Evolutionary conservation across 2,329 filamentous ascomycete species (phyloP).

Genomic region (Trichophyton benhamiae): DNA sequence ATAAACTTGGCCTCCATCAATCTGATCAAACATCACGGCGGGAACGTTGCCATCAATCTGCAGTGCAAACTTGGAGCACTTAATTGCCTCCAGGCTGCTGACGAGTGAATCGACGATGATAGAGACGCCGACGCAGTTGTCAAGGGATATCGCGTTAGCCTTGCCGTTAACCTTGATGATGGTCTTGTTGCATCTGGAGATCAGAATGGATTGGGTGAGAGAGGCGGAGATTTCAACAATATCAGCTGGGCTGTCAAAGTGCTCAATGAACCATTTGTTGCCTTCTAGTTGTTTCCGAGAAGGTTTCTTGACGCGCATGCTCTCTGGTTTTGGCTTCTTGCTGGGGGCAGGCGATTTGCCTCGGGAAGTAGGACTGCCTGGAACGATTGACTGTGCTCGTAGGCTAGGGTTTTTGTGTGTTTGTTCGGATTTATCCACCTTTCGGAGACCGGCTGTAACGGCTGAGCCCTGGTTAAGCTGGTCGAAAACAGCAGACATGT

Average conservation of each 20-base stretch:
- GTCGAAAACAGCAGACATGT: conserved; percentile 79
- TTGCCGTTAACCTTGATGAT: conserved; percentile 85
- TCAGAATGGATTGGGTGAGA: conserved; percentile 78
- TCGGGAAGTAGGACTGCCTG: conserved; percentile 45
- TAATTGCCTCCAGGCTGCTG: conserved; percentile 87
- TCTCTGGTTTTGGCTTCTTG: conserved; percentile 77
- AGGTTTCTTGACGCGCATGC: conserved; percentile 72
- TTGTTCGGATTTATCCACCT: conserved; percentile 92
- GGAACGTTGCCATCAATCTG: conserved; percentile 78
- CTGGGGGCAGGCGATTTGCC: conserved; percentile 78
- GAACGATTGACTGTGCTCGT: conserved; percentile 58
- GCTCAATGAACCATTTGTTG: conserved; percentile 94
- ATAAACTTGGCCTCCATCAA: conserved; percentile 81
- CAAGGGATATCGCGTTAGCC: conserved; percentile 90
- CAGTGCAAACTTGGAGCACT: conserved; percentile 86
- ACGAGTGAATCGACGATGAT: conserved; percentile 82
- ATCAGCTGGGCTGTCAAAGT: conserved; percentile 65
- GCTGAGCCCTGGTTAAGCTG: conserved; percentile 78
- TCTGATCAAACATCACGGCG: conserved; percentile 81
- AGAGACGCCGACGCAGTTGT: conserved; percentile 74
- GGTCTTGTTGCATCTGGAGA: conserved; percentile 81
- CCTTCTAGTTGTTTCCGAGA: conserved; percentile 66
- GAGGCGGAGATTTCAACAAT: conserved; percentile 71
- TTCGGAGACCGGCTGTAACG: conserved; percentile 80
- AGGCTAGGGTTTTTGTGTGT: conserved; percentile 95